phyloP scores from a whole-genome alignment of 2,329 filamentous ascomycete species.

The Cladophialophora carrionii region DNA sequence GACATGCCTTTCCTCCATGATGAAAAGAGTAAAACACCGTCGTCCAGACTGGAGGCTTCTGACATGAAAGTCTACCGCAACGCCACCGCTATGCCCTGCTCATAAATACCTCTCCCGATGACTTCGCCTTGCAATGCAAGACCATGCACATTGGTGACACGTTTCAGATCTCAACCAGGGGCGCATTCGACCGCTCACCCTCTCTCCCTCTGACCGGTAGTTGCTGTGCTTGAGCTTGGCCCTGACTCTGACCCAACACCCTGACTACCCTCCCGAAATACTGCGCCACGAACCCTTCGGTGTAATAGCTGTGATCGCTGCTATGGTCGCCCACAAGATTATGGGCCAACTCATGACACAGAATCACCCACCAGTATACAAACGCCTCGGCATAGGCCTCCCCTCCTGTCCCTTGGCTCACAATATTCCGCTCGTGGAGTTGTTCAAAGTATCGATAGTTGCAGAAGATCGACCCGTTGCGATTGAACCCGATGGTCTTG shows the following conservation, averaged over 20 bases:
- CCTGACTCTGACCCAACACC: constrained; percentile 21
- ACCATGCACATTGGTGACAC: too few relatives aligned
- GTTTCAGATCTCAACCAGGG: constrained; percentile 23
- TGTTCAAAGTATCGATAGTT: constrained; percentile 86
- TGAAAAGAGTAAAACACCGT: too few relatives aligned
- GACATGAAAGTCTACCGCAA: too few relatives aligned
- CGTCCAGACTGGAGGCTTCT: too few relatives aligned
- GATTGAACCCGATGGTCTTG: constrained; percentile 90
- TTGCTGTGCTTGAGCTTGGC: background rate
- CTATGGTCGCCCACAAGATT: constrained; percentile 82
- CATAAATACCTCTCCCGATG: too few relatives aligned
- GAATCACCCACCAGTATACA: constrained; percentile 92
- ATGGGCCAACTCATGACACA: constrained; percentile 94
- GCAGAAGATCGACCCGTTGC: constrained; percentile 84
- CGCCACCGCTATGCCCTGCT: too few relatives aligned
- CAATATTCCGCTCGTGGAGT: constrained; percentile 65
- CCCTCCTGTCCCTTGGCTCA: constrained; percentile 40
- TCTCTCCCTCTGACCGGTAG: background rate
- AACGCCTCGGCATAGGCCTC: constrained; percentile 68
- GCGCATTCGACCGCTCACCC: constrained; percentile 2
- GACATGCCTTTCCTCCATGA: too few relatives aligned
- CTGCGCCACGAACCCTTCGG: constrained; percentile 44
- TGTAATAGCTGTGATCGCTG: constrained; percentile 80
- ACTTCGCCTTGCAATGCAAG: too few relatives aligned
- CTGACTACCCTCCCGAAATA: constrained; percentile 36